A percentile compares a stretch with the other conserved stretches of the same genome.
Conservation (phyloP, 1,284 basidiomycete species). For the Mycena citricolor region DNA sequence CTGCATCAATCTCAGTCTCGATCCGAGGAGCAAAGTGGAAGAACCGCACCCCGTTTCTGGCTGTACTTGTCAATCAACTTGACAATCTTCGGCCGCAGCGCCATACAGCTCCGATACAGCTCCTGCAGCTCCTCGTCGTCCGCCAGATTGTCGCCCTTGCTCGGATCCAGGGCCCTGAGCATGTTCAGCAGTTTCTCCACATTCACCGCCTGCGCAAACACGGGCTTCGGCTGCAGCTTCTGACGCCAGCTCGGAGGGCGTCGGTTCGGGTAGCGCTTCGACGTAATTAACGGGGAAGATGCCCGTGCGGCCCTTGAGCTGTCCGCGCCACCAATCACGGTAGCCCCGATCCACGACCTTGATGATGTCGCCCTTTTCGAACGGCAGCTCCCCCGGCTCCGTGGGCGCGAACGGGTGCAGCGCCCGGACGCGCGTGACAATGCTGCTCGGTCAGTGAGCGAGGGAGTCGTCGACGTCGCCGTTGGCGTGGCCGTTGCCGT, state of each 20-base stretch:
- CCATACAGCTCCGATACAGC: slow-evolving; percentile 87
- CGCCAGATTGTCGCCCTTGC: slow-evolving; percentile 77
- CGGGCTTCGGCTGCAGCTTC: slow-evolving; percentile 89
- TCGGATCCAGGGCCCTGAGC: slow-evolving; percentile 76
- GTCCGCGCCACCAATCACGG: slow-evolving; percentile 98
- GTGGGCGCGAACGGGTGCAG: slow-evolving; percentile 89
- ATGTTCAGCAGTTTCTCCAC: slow-evolving; percentile 87
- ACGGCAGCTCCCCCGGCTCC: slow-evolving; percentile 89
- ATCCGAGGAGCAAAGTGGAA: slow-evolving; percentile 6
- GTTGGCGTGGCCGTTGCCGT: too few relatives aligned
- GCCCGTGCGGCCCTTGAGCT: slow-evolving; percentile 88
- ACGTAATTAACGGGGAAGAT: slow-evolving; percentile 99
- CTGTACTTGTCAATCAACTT: slow-evolving; percentile 97
- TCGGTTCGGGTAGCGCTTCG: slow-evolving; percentile 88
- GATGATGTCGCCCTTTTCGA: slow-evolving; percentile 93
- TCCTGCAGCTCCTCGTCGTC: slow-evolving; percentile 92
- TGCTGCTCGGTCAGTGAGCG: too few relatives aligned
- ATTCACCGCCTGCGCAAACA: slow-evolving; percentile 82
- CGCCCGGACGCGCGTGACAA: slow-evolving; percentile 85
- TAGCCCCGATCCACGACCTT: slow-evolving; percentile 94
- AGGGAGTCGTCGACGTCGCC: too few relatives aligned
- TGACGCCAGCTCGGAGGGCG: slow-evolving; percentile 72
- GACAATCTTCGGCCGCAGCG: slow-evolving; percentile 90
- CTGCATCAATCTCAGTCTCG: slow-evolving; percentile 35
- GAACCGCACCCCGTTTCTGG: slow-evolving; percentile 75